These are phyloP conservation scores for Picea abies DNA, from an alignment of 83 land plant genomes.

Conservation along the genomic window DNA sequence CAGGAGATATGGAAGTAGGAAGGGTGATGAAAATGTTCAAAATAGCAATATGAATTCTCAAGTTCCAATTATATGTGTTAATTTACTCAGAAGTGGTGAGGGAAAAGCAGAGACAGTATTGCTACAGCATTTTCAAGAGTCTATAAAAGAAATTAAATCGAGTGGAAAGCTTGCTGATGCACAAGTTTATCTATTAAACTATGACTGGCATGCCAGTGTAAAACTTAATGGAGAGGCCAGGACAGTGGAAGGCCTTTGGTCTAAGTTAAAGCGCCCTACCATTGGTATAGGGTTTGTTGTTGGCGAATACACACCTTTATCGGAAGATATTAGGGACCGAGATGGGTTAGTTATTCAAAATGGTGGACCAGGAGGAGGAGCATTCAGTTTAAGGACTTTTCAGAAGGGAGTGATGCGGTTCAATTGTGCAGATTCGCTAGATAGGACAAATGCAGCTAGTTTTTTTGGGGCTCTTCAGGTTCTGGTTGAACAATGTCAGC, in stretches of 20 bases:
- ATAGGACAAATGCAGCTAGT: conserved; percentile 99
- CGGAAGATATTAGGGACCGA: conserved; percentile 36
- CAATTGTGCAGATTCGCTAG: conserved; percentile 98
- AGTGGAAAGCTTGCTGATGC: conserved; percentile 63
- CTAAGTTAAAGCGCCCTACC: conserved; percentile 75
- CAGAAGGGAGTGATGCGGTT: conserved; percentile 92
- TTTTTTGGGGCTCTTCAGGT: conserved; percentile 95
- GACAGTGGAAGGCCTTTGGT: conserved; percentile 95
- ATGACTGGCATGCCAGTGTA: conserved; percentile 96
- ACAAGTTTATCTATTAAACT: conserved; percentile 65
- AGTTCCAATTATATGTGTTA: conserved; percentile 81
- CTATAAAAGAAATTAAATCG: conserved; percentile 59
- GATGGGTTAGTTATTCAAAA: conserved; percentile 49
- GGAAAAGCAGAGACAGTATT: conserved; percentile 91
- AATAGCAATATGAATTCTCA: conserved; percentile 35
- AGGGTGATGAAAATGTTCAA: conserved; percentile 21
- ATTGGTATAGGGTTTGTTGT: conserved; percentile 65
- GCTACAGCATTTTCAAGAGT: conserved; percentile 86
- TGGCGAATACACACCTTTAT: conserved; percentile 66
- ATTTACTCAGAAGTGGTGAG: conserved; percentile 76
- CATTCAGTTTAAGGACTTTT: conserved; percentile 59
- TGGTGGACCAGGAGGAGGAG: conserved; percentile 61
- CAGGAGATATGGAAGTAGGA: conserved; percentile 61
- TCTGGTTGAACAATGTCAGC: conserved; percentile 87
- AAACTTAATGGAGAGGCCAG: conserved; percentile 82